These are phyloP conservation scores for Penicillium arizonense DNA, from an alignment of 495 filamentous ascomycete species.

Conservation along the genomic window DNA sequence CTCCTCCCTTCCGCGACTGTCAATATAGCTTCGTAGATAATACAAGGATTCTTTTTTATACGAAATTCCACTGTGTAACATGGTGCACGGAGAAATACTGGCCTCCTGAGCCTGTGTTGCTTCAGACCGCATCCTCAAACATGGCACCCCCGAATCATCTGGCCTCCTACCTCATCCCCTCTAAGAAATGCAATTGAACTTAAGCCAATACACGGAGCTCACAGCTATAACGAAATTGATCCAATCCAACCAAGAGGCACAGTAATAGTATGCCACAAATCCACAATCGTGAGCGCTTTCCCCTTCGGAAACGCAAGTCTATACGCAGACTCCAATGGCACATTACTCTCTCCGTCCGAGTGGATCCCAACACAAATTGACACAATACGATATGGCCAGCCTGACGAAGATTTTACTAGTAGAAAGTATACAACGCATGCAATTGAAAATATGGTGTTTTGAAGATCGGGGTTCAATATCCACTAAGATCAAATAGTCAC, in stretches of 20 bases:
- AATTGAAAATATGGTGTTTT: slow-evolving; percentile 10
- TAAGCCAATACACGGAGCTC: slow-evolving; percentile 21
- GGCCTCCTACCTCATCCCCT: slow-evolving; percentile 19
- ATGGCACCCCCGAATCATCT: slow-evolving; percentile 23
- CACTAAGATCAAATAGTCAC: background rate
- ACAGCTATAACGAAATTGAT: slow-evolving; percentile 11
- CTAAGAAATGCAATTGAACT: slow-evolving; percentile 17
- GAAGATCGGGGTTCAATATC: background rate
- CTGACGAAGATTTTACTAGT: slow-evolving; percentile 28
- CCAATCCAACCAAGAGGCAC: slow-evolving; percentile 26
- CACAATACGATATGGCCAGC: slow-evolving; percentile 31
- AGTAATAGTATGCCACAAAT: slow-evolving; percentile 20
- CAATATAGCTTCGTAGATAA: too few species aligned
- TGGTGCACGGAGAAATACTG: background rate
- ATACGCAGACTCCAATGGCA: slow-evolving; percentile 26
- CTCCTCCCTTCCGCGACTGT: too few species aligned
- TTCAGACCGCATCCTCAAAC: slow-evolving; percentile 11
- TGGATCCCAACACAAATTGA: slow-evolving; percentile 17
- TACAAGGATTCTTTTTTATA: too few species aligned
- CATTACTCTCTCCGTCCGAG: slow-evolving; percentile 15
- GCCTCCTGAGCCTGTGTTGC: background rate
- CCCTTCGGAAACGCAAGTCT: slow-evolving; percentile 26
- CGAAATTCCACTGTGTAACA: too few species aligned
- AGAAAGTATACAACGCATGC: slow-evolving; percentile 14
- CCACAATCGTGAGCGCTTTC: slow-evolving; percentile 26